A percentile compares a stretch with the other conserved stretches of the same genome.
Conservation (phyloP, 306 rosid genomes). For the Pyrus communis region DNA sequence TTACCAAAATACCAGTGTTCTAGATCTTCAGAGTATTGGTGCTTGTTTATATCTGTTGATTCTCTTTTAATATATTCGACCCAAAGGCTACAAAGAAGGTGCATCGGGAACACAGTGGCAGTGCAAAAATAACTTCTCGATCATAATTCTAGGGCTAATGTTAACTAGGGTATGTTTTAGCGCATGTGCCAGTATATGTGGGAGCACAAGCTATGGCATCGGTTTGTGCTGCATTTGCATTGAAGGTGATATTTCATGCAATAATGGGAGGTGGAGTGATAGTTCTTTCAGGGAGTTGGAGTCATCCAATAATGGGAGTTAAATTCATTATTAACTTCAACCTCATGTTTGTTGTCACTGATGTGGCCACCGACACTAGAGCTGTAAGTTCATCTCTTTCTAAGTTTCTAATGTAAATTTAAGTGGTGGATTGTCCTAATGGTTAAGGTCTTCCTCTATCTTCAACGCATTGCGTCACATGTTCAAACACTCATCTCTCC, state of each 20-base stretch:
- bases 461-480: no score
- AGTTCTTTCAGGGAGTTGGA: slow-evolving; percentile 61
- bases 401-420: background rate
- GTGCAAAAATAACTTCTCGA: no score
- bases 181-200: slow-evolving; percentile 73
- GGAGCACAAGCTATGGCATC: slow-evolving; percentile 71
- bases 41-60: no score
- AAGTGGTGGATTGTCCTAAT: no score
- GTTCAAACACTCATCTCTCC: no score
- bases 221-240: slow-evolving; percentile 58
- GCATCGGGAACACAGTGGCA: fast-evolving
- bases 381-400: slow-evolving; percentile 33
- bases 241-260: slow-evolving; percentile 64
- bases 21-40: background rate
- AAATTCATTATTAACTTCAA: slow-evolving; percentile 73
- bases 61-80: no score
- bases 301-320: background rate
- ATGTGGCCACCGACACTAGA: slow-evolving; percentile 79
- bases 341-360: slow-evolving; percentile 96
- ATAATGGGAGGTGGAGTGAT: slow-evolving; percentile 79
- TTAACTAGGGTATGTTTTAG: background rate
- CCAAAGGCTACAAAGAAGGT: no score
- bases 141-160: background rate
- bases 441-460: no score
- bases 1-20: background rate